phyloP scores from a whole-genome alignment of 495 filamentous ascomycete genomes.

The Apodospora peruviana region DNA sequence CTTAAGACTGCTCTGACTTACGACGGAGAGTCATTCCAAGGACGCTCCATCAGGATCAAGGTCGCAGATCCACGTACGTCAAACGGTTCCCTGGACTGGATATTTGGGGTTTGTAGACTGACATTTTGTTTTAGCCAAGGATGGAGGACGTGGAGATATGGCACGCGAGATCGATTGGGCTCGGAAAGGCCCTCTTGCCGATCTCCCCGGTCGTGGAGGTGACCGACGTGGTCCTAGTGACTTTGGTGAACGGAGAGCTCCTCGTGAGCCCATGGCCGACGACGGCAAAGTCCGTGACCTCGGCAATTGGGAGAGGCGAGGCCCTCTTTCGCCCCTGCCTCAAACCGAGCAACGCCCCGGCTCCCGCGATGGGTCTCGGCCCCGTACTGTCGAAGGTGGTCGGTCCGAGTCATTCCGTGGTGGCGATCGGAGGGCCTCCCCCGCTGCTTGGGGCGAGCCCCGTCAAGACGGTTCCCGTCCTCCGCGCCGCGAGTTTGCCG shows the following conservation, averaged over 20 bases:
- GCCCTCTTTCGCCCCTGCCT: conserved; percentile 72
- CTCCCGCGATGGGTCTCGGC: conserved; percentile 63
- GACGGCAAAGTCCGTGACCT: conserved; percentile 86
- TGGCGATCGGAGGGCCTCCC: conserved; percentile 63
- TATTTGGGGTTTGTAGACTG: neutral
- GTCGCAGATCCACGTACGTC: conserved; percentile 44
- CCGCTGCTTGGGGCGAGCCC: conserved; percentile 58
- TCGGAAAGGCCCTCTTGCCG: conserved; percentile 81
- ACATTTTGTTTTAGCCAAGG: conserved; percentile 61
- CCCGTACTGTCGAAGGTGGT: conserved; percentile 58
- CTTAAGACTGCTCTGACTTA: conserved; percentile 85
- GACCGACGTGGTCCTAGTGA: conserved; percentile 34
- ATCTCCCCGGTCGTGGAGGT: conserved; percentile 50
- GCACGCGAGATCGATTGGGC: conserved; percentile 60
- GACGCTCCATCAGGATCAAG: conserved; percentile 78
- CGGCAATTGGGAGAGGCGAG: conserved; percentile 91
- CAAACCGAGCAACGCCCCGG: conserved; percentile 46
- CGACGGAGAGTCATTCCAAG: conserved; percentile 72
- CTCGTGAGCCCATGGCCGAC: conserved; percentile 37
- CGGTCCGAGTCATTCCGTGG: conserved; percentile 38
- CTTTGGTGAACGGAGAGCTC: conserved; percentile 35
- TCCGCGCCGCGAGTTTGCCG: conserved; percentile 69
- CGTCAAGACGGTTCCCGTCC: conserved; percentile 68
- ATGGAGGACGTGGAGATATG: conserved; percentile 36
- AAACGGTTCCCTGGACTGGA: neutral